Conservation (phyloP, 2,329 filamentous ascomycete species). For the Lasiodiplodia gonubiensis region DNA sequence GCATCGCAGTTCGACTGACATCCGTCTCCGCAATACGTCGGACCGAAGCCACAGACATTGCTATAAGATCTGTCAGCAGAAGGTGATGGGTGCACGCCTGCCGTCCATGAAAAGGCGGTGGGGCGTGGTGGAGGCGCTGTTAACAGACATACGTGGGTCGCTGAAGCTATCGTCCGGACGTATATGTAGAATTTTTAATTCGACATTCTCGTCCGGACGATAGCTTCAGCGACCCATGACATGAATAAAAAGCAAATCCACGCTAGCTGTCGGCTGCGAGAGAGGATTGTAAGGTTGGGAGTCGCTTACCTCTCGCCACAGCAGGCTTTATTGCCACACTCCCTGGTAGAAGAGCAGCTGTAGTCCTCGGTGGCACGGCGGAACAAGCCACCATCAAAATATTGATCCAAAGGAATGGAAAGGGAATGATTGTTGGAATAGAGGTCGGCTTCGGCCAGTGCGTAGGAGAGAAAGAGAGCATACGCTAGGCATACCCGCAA, state of each 20-base stretch:
- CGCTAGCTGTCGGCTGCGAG: too few relatives aligned
- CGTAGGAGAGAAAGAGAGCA: not conserved
- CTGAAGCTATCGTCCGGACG: too few relatives aligned
- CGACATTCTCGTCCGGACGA: too few relatives aligned
- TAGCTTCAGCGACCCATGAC: too few relatives aligned
- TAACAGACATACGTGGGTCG: too few relatives aligned
- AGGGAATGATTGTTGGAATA: not conserved
- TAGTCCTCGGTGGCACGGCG: not conserved
- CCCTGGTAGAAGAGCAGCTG: not conserved
- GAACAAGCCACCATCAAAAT: not conserved
- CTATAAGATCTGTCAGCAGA: not conserved
- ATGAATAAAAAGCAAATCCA: too few relatives aligned
- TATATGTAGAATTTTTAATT: too few relatives aligned
- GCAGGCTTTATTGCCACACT: not conserved
- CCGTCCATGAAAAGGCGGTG: too few relatives aligned
- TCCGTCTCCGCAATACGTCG: not conserved
- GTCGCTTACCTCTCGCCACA: not conserved
- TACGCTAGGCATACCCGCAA: not conserved
- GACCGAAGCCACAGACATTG: not conserved
- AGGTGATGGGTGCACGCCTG: not conserved
- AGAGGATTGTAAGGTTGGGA: not conserved
- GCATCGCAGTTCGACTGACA: not conserved
- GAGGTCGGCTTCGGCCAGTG: not conserved
- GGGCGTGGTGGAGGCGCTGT: too few relatives aligned
- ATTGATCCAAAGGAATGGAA: not conserved